Base-by-base conservation (phyloP, 208 protist species). In the Trypanosomatidae sp. region DNA sequence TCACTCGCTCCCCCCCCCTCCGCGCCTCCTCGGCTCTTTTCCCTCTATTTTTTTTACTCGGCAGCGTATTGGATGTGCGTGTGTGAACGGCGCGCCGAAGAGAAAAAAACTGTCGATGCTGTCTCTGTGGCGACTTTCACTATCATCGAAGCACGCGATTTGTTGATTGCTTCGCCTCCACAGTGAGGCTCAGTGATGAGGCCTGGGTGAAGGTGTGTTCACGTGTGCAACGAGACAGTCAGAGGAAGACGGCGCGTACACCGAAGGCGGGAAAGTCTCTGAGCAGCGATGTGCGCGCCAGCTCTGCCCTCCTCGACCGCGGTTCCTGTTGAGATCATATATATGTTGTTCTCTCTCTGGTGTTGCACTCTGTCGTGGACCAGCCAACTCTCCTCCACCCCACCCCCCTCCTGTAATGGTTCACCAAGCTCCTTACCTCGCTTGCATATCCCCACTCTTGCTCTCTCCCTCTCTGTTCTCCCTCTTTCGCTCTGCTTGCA, bases 401-500 rank as follows among this genome's bases (percentile, higher is more conserved):
- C 36, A 39, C 36, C 36, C 33, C 33, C 36, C 36, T 39, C 36
- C 36, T 39, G 36, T 39, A 39, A 39, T 6, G 36, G 36, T 6
- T 39, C 36, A 39, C 36, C 36, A 6, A 39, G 3, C 0, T 39
- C 36, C 71, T 22, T 25, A 30, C 28, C 58, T 77, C 25, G 30
- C 28, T 60, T 49, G 33, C 62, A 10, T 69, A 39, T 39, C 36
- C 36, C 36, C 46, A 17, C 46, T 49, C 46, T 49, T 49, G 46
- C 46, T 49, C 46, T 10, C 46, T 49, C 46, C 15, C 46, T 10
- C 46, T 49, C 46, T 49, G 12, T 49, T 15, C 46, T 49, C n/a
- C 58, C 47, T 65, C 62, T 71, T 70, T 65, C 53, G 36, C 67
- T 76, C 47, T 59, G 13, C 43, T 69, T 67, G 36, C 36, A 3